These are phyloP conservation scores for Sporothrix brasiliensis DNA, from an alignment of 2,329 filamentous ascomycete species.

Conservation along the genomic window DNA sequence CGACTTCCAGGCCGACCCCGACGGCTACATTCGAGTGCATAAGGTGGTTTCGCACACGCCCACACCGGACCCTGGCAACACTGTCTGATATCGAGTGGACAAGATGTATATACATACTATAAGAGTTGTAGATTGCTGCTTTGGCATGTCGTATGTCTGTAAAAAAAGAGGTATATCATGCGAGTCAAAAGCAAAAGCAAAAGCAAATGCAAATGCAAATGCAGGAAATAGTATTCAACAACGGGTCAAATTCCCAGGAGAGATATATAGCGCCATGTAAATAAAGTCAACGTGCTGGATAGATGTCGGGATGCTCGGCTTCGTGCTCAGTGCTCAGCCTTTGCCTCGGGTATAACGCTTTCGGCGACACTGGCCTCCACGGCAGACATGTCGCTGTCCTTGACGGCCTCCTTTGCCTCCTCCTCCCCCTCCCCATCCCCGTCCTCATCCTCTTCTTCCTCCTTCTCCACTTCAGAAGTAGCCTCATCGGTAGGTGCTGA, in stretches of 20 bases:
- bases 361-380: background rate
- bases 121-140: background rate
- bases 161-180: background rate
- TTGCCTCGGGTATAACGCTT: slow-evolving; percentile 7
- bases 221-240: background rate
- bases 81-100: background rate
- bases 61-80: background rate
- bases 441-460: background rate
- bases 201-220: background rate
- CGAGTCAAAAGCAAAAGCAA: background rate
- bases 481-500: background rate
- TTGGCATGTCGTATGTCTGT: background rate
- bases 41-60: background rate
- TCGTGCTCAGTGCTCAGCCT: background rate
- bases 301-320: background rate
- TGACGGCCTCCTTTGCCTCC: background rate
- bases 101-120: background rate
- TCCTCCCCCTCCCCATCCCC: background rate
- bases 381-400: background rate
- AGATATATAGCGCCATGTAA: slow-evolving; percentile 4
- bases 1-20: slow-evolving; percentile 6
- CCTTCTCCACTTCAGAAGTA: background rate
- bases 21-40: slow-evolving; percentile 14
- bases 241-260: background rate
- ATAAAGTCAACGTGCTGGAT: background rate